Conservation (phyloP, 108 stramenopile genomes). For the Stephanodiscus minutulus region DNA sequence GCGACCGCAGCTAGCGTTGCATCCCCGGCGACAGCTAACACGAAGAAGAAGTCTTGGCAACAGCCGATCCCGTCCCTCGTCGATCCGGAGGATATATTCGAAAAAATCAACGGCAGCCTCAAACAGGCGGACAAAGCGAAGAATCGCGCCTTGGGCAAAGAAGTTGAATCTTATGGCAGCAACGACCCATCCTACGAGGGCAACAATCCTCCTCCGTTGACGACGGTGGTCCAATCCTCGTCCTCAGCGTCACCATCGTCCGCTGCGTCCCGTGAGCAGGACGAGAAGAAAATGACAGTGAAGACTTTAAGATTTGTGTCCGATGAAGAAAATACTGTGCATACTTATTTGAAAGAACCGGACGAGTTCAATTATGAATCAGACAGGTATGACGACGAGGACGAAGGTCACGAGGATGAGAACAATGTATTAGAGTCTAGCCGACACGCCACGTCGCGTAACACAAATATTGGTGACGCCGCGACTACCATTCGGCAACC, state of each 20-base stretch:
- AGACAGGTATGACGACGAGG: constrained; percentile 6
- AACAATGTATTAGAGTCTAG: not conserved
- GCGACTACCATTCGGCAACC: too few species aligned
- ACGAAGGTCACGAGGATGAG: constrained; percentile 13
- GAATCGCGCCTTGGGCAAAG: constrained; percentile 20
- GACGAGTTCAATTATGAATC: not conserved
- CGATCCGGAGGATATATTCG: constrained; percentile 36
- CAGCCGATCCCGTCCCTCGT: not conserved
- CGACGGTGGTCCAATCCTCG: constrained; percentile 2
- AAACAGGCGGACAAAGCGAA: constrained; percentile 36
- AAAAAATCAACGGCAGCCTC: constrained; percentile 33
- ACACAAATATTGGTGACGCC: not conserved
- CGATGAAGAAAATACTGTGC: constrained; percentile 35
- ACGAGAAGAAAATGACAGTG: not conserved
- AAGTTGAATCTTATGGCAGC: constrained; percentile 4
- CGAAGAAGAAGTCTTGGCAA: not conserved
- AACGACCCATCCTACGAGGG: not conserved
- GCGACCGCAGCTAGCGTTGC: too few species aligned
- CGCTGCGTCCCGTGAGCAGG: not conserved
- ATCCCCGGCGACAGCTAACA: not conserved
- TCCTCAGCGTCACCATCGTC: not conserved
- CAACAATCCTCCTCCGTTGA: not conserved
- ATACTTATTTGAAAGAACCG: constrained; percentile 23
- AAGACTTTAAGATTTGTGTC: constrained; percentile 31
- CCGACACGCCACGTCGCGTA: not conserved